Percentiles rank a stretch among this genome's conserved stretches.
phyloP scores from a whole-genome alignment of 2,329 filamentous ascomycete species.

The Emmonsia crescens region DNA sequence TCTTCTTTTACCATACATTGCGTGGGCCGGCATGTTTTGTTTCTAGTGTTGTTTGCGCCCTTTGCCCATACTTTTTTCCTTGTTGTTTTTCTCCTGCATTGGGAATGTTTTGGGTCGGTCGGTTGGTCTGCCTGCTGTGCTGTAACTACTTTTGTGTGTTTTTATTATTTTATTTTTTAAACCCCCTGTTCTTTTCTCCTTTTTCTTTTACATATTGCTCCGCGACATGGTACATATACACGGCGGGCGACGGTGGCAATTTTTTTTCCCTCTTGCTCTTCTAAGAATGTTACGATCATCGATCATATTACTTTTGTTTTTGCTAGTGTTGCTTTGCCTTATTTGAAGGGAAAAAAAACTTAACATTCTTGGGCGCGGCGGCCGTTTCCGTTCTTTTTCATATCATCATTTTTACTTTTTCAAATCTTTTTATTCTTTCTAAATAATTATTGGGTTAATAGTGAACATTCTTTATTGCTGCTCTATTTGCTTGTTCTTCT shows the following conservation, averaged over 20 bases:
- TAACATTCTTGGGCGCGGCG: too few relatives aligned
- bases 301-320: background rate
- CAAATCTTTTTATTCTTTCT: too few relatives aligned
- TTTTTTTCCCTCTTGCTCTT: background rate
- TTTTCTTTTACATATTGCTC: background rate
- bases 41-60: too few relatives aligned
- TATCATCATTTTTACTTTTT: too few relatives aligned
- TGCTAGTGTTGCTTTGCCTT: background rate
- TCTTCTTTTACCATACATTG: background rate
- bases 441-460: too few relatives aligned
- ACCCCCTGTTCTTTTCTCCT: background rate
- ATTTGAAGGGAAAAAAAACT: too few relatives aligned
- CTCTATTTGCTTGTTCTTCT: too few relatives aligned
- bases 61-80: too few relatives aligned
- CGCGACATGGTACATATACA: background rate
- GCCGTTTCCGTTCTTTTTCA: too few relatives aligned
- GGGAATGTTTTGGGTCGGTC: background rate
- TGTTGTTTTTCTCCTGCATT: background rate
- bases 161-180: background rate
- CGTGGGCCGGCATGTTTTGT: background rate
- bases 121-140: background rate
- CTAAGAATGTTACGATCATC: too few relatives aligned
- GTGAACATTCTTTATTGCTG: too few relatives aligned
- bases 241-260: background rate
- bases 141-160: background rate